Conservation (phyloP, 2,329 filamentous ascomycete genomes). For the Lachnellula suecica region DNA sequence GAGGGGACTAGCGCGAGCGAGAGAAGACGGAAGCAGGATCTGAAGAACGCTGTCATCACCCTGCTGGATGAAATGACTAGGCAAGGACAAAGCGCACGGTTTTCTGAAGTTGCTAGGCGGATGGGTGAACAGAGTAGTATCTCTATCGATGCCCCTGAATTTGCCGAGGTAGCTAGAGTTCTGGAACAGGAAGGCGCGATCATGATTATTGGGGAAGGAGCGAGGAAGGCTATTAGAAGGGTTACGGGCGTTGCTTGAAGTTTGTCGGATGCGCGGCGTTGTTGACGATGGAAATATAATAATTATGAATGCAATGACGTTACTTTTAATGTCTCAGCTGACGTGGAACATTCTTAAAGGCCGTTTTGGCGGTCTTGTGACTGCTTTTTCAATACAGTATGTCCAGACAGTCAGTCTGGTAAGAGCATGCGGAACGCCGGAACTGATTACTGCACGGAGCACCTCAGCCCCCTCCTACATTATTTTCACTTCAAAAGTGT, state of each 20-base stretch:
- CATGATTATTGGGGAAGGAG: slow-evolving; percentile 80
- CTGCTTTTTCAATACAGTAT: too few species aligned
- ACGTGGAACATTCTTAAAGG: neutral
- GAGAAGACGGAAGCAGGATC: slow-evolving; percentile 75
- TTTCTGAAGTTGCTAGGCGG: slow-evolving; percentile 73
- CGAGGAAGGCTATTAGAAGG: slow-evolving; percentile 77
- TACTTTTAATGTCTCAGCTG: neutral
- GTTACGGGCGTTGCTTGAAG: slow-evolving; percentile 54
- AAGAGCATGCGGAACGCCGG: too few species aligned
- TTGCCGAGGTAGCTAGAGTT: slow-evolving; percentile 75
- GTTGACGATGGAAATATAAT: neutral
- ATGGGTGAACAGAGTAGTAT: slow-evolving; percentile 71
- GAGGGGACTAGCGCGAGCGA: slow-evolving; percentile 93
- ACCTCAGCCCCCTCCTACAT: too few species aligned
- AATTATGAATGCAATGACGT: too few species aligned
- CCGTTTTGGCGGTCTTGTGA: neutral
- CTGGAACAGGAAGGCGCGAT: slow-evolving; percentile 84
- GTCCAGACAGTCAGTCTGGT: too few species aligned
- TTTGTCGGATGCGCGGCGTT: slow-evolving; percentile 1
- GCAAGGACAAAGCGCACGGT: slow-evolving; percentile 66
- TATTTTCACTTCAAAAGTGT: too few species aligned
- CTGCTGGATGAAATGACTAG: slow-evolving; percentile 80
- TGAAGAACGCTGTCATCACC: slow-evolving; percentile 75
- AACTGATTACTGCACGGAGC: too few species aligned
- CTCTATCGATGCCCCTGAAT: slow-evolving; percentile 74